phyloP scores from a whole-genome alignment of 352 stramenopile genomes.

The Thalassiosira exigua region DNA sequence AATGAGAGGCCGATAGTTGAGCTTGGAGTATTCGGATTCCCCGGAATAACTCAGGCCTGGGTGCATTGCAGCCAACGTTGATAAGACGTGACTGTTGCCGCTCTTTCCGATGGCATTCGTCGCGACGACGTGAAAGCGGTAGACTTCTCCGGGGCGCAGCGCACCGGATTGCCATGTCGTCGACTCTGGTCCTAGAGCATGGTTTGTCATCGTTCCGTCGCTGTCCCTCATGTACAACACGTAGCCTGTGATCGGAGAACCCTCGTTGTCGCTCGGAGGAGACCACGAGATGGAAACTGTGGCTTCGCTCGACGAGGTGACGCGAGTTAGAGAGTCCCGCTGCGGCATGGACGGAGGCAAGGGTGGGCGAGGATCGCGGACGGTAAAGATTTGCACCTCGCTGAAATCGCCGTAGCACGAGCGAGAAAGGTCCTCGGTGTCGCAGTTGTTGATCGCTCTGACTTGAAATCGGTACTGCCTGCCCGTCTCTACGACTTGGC shows the following conservation, averaged over 20 bases:
- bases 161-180: constrained; percentile 56
- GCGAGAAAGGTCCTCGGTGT: constrained; percentile 79
- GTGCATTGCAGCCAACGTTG: constrained; percentile 87
- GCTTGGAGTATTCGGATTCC: constrained; percentile 45
- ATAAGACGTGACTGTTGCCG: constrained; percentile 87
- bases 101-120: constrained; percentile 89
- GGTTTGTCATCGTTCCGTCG: constrained; percentile 52
- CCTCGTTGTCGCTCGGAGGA: constrained; percentile 91
- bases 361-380: constrained; percentile 88
- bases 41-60: constrained; percentile 64
- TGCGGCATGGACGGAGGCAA: constrained; percentile 84
- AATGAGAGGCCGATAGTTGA: constrained; percentile 48
- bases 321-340: constrained; percentile 52
- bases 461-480: constrained; percentile 93
- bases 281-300: constrained; percentile 83
- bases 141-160: constrained; percentile 88
- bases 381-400: constrained; percentile 88
- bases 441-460: constrained; percentile 94
- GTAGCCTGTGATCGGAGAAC: constrained; percentile 90
- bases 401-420: constrained; percentile 91
- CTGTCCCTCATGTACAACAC: constrained; percentile 89
- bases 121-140: constrained; percentile 91
- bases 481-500: constrained; percentile 87
- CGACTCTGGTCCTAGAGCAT: constrained; percentile 64
- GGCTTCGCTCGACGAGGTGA: constrained; percentile 76